Evolutionary conservation across 1,284 basidiomycete genomes (phyloP).

Genomic region (Tremellales sp.): DNA sequence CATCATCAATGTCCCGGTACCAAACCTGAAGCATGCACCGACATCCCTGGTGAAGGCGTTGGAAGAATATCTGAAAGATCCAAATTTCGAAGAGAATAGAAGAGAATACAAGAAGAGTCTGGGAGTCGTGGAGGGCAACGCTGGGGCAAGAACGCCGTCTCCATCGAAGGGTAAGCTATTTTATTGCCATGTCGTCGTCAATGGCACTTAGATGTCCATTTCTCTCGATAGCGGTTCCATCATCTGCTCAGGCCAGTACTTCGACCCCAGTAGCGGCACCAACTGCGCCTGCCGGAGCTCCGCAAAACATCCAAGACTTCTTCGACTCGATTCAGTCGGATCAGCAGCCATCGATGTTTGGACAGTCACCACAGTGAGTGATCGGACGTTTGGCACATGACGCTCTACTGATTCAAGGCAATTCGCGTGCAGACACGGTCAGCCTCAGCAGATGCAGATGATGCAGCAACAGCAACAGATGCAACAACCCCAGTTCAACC

Average conservation of each 20-base stretch:
- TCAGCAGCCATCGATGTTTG: constrained; percentile 52
- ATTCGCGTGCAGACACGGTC: constrained; percentile 16
- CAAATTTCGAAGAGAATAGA: constrained; percentile 92
- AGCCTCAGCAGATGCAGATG: constrained; percentile 18
- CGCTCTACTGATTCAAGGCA: constrained; percentile 51
- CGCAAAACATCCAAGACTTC: constrained; percentile 69
- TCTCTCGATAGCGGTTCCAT: neutral
- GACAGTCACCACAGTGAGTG: constrained; percentile 23
- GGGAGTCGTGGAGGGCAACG: constrained; percentile 60
- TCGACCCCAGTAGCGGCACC: constrained; percentile 11
- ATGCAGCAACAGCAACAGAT: constrained; percentile 43
- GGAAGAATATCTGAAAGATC: constrained; percentile 92
- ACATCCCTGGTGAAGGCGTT: constrained; percentile 87
- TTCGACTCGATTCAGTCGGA: constrained; percentile 86
- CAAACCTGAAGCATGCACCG: constrained; percentile 92
- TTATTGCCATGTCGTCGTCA: too few species aligned
- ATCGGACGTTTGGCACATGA: constrained; percentile 51
- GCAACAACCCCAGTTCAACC: constrained; percentile 66
- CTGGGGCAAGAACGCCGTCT: constrained; percentile 11
- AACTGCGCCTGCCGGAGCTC: constrained; percentile 30
- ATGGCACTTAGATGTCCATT: too few species aligned
- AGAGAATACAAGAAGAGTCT: constrained; percentile 87
- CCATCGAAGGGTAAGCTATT: neutral
- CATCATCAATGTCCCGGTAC: constrained; percentile 86
- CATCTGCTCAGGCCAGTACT: constrained; percentile 5